Percentiles rank a stretch among this genome's conserved stretches.
phyloP scores from a whole-genome alignment of 1,139 yeast species.

The Petasospora rhodanensis region DNA sequence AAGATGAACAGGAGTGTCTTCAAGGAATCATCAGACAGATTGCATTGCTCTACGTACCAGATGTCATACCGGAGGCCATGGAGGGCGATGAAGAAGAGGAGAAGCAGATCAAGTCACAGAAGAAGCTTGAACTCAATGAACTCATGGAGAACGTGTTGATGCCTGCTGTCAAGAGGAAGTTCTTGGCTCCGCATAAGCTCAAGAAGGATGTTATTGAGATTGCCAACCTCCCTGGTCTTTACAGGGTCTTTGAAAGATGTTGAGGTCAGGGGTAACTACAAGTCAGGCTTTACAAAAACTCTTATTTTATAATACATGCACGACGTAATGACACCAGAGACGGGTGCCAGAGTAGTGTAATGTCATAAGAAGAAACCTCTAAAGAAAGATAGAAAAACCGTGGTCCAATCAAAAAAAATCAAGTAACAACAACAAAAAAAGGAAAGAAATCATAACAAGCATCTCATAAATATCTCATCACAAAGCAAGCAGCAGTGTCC shows the following conservation, averaged over 20 bases:
- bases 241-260: constrained; percentile 90
- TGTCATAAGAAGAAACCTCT: no score
- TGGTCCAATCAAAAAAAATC: neutral
- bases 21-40: constrained; percentile 60
- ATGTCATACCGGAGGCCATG: constrained; percentile 32
- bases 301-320: no score
- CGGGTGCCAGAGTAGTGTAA: neutral
- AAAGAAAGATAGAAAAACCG: neutral
- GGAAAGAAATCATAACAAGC: neutral
- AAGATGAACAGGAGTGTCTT: constrained; percentile 63
- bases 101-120: constrained; percentile 18
- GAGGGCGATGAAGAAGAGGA: constrained; percentile 19
- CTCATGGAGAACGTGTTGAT: constrained; percentile 55
- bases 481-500: neutral
- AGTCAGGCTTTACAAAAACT: no score
- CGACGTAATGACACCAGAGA: no score
- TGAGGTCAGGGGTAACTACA: constrained; percentile 31
- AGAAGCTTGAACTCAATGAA: constrained; percentile 27
- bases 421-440: neutral
- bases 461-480: neutral
- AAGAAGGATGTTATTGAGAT: constrained; percentile 65
- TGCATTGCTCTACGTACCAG: constrained; percentile 74
- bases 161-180: constrained; percentile 59
- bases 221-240: constrained; percentile 88
- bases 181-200: constrained; percentile 59